Conservation (phyloP, 1,139 yeast genomes). For the Geotrichum europaeum region DNA sequence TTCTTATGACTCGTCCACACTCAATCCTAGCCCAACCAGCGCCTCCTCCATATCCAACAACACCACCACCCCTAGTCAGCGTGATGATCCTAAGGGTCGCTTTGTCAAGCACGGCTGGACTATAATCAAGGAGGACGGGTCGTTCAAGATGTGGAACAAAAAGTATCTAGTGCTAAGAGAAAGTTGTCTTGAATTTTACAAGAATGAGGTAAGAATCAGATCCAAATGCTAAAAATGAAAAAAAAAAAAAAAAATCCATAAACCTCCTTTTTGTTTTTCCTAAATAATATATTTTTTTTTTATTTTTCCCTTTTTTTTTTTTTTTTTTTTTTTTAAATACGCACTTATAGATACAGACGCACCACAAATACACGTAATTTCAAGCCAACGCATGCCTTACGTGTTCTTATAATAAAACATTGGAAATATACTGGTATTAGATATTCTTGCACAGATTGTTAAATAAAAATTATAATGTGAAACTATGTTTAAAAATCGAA, state of each 20-base stretch:
- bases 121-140: constrained; percentile 84
- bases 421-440: no score
- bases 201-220: constrained; percentile 45
- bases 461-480: no score
- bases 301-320: no score
- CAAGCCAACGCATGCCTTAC: no score
- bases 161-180: constrained; percentile 74
- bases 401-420: no score
- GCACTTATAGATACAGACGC: no score
- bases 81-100: constrained; percentile 16
- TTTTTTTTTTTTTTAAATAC: no score
- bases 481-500: no score
- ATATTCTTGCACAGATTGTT: no score
- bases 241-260: no score
- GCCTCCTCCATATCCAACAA: constrained; percentile 11
- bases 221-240: neutral
- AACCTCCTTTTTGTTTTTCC: neutral
- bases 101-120: constrained; percentile 66
- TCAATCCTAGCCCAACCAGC: constrained; percentile 12
- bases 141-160: constrained; percentile 77
- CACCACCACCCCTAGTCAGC: constrained; percentile 5
- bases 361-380: no score
- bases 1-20: constrained; percentile 7
- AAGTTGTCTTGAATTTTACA: constrained; percentile 66
- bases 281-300: no score